phyloP scores from a whole-genome alignment of 192 early-diverging fungal species.

The Backusella liffmaniae region DNA sequence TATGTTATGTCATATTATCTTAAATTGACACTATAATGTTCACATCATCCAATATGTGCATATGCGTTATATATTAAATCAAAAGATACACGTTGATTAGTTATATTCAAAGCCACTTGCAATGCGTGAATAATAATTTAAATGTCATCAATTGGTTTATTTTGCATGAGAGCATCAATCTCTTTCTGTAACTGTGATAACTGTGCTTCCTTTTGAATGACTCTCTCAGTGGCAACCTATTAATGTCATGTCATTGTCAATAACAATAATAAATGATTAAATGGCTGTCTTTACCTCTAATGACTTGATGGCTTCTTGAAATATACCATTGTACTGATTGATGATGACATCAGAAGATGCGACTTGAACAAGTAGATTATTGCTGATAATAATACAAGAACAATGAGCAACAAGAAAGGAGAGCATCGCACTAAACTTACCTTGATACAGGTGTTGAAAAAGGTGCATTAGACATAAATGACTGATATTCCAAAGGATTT shows the following conservation, averaged over 20 bases:
- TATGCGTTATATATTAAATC: no score
- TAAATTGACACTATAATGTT: no score
- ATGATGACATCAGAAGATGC: not conserved
- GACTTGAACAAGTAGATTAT: not conserved
- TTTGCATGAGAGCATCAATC: not conserved
- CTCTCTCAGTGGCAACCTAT: not conserved
- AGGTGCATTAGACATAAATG: not conserved
- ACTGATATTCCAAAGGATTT: not conserved
- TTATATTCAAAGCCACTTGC: no score
- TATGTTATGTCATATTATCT: no score
- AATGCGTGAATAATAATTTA: not conserved
- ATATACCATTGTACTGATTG: not conserved
- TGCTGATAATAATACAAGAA: not conserved
- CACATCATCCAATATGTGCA: no score
- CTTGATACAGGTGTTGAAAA: not conserved
- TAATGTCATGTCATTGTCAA: not conserved
- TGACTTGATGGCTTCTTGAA: not conserved
- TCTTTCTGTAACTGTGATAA: not conserved
- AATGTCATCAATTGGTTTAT: not conserved
- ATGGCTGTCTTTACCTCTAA: not conserved
- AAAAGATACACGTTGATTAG: no score
- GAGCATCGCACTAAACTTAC: not conserved
- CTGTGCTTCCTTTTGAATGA: not conserved
- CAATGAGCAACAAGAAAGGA: not conserved
- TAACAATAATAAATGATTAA: not conserved